Conservation (phyloP, 352 stramenopile genomes). For the Achlya hypogyna region DNA sequence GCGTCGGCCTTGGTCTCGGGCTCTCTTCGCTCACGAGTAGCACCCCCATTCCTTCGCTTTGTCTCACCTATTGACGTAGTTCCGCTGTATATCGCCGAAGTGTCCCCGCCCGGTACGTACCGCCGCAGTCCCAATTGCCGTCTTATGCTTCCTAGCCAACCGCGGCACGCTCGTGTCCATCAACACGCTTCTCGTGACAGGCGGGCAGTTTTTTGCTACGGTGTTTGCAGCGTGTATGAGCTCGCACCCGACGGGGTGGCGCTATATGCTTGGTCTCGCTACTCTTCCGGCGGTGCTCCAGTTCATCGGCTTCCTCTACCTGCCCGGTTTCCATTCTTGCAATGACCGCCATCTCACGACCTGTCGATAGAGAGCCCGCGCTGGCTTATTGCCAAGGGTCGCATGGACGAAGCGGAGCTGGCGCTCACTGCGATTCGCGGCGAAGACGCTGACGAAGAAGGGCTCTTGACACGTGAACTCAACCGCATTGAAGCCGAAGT, state of each 20-base stretch:
- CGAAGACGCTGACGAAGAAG: slow-evolving; percentile 24
- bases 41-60: background rate
- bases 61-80: slow-evolving; percentile 21
- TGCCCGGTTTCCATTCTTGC: slow-evolving; percentile 27
- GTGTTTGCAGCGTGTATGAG: slow-evolving; percentile 51
- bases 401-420: slow-evolving; percentile 32
- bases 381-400: slow-evolving; percentile 42
- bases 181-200: slow-evolving; percentile 64
- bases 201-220: slow-evolving; percentile 70
- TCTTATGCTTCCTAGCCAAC: slow-evolving; percentile 23
- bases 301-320: slow-evolving; percentile 49
- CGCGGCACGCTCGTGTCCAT: slow-evolving; percentile 63
- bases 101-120: slow-evolving; percentile 32
- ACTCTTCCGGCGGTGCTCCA: slow-evolving; percentile 57
- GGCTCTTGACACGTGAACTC: slow-evolving; percentile 37
- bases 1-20: slow-evolving; percentile 56
- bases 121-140: background rate
- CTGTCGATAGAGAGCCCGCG: slow-evolving; percentile 40
- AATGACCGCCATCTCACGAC: background rate
- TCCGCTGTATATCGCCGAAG: slow-evolving; percentile 70
- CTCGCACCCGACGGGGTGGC: slow-evolving; percentile 44
- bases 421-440: slow-evolving; percentile 47
- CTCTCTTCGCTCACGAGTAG: slow-evolving; percentile 54
- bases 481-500: slow-evolving; percentile 50
- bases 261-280: slow-evolving; percentile 72